Conservation (phyloP, 306 rosid species). For the Mimosa bimucronata region DNA sequence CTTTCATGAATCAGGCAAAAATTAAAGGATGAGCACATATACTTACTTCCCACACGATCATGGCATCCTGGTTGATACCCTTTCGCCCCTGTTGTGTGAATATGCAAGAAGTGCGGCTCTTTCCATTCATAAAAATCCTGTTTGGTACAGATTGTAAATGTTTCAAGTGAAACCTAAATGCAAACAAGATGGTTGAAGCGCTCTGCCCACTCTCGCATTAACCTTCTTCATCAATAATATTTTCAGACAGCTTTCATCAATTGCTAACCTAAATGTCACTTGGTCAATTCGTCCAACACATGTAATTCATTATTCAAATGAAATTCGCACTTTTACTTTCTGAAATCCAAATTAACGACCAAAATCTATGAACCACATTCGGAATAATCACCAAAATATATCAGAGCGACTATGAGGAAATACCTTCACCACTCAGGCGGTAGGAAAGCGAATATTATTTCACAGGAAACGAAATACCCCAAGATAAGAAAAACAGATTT, state of each 20-base stretch:
- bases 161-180: constrained; percentile 53
- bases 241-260: not conserved
- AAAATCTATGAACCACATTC: not conserved
- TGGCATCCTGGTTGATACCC: constrained; percentile 97
- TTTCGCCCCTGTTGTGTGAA: constrained; percentile 94
- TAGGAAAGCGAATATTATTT: not conserved
- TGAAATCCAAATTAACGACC: not conserved
- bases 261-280: not conserved
- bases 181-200: no score
- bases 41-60: constrained; percentile 98
- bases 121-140: constrained; percentile 75
- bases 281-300: not conserved
- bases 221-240: not conserved
- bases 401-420: not conserved
- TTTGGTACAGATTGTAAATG: constrained; percentile 69
- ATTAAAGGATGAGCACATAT: constrained; percentile 25
- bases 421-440: not conserved
- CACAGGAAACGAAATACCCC: not conserved
- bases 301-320: no score
- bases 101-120: constrained; percentile 78
- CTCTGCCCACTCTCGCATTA: no score
- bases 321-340: not conserved
- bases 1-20: not conserved
- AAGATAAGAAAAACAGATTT: not conserved
- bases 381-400: not conserved